These are phyloP conservation scores for Hyphopichia fennica DNA, from an alignment of 1,139 yeast genomes.

Conservation along the genomic window DNA sequence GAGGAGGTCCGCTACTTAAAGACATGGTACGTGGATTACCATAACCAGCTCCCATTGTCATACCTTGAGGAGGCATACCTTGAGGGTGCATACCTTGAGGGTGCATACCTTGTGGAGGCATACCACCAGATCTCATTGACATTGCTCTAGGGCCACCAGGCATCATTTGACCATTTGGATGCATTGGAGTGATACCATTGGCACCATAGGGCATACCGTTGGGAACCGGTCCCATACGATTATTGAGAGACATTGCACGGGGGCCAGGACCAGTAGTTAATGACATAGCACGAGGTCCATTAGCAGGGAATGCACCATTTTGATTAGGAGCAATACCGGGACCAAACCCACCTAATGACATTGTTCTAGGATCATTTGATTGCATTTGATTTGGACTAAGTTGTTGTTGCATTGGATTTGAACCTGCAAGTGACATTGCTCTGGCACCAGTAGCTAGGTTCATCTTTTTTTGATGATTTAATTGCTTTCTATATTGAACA, in stretches of 20 bases:
- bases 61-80: background rate
- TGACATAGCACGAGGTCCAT: constrained; percentile 13
- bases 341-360: constrained; percentile 4
- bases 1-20: background rate
- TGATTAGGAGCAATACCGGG: background rate
- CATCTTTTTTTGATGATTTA: constrained; percentile 66
- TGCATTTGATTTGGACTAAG: constrained; percentile 7
- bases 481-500: constrained; percentile 65
- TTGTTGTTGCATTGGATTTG: constrained; percentile 33
- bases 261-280: constrained; percentile 10
- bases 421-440: constrained; percentile 42
- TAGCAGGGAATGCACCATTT: background rate
- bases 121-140: constrained; percentile 3
- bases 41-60: background rate
- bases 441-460: constrained; percentile 50
- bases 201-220: background rate
- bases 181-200: background rate
- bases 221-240: constrained; percentile 2
- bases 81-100: background rate
- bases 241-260: constrained; percentile 14
- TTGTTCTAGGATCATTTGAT: constrained; percentile 7
- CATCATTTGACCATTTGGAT: background rate
- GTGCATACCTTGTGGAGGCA: background rate
- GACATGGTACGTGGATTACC: constrained; percentile 3
- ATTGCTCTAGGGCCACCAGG: constrained; percentile 5